These are phyloP conservation scores for Epichloe brachyelytri DNA, from an alignment of 2,329 filamentous ascomycete genomes.

Conservation along the genomic window DNA sequence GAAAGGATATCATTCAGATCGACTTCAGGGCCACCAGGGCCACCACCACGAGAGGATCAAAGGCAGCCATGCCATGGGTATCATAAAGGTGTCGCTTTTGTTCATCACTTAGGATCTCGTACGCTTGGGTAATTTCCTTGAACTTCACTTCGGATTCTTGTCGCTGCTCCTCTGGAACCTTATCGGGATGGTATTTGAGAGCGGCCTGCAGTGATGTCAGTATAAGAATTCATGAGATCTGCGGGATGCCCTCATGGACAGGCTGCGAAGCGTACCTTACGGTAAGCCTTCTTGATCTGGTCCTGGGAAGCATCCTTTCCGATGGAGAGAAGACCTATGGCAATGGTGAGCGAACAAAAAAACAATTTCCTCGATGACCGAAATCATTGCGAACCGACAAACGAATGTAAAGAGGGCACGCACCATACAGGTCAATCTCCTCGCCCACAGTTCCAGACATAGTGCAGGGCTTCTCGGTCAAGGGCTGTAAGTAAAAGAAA, in stretches of 20 bases:
- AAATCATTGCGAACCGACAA: no score
- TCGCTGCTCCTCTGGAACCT: conserved; percentile 76
- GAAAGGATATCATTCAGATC: conserved; percentile 88
- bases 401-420: conserved; percentile 7
- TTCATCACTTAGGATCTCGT: conserved; percentile 95
- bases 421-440: conserved; percentile 51
- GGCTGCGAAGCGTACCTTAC: conserved; percentile 54
- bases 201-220: conserved; percentile 48
- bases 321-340: conserved; percentile 65
- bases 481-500: background rate
- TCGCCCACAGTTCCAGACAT: conserved; percentile 14
- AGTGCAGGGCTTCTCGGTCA: conserved; percentile 4
- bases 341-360: conserved; percentile 3
- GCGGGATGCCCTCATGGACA: background rate
- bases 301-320: conserved; percentile 57
- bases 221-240: conserved; percentile 1
- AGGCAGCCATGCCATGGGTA: conserved; percentile 87
- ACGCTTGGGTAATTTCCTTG: conserved; percentile 86
- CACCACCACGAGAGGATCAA: conserved; percentile 61
- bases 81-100: conserved; percentile 89
- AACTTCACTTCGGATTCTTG: conserved; percentile 81
- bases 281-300: conserved; percentile 91
- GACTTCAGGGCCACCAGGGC: conserved; percentile 53
- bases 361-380: background rate
- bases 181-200: conserved; percentile 84